These are phyloP conservation scores for Vigna hirtella DNA, from an alignment of 306 rosid species.

Conservation along the genomic window DNA sequence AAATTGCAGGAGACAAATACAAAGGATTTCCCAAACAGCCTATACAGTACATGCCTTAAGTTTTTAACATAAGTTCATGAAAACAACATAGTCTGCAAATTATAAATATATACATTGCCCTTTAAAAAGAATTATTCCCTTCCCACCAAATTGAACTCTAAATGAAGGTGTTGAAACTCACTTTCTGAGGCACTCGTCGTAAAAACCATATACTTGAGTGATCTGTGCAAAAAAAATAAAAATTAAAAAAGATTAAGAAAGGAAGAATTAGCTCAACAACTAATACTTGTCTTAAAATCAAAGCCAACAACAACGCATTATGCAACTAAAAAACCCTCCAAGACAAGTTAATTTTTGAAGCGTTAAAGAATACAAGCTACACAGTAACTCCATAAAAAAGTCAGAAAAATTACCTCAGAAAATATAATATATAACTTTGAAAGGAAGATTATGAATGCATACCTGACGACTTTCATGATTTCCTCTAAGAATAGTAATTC, in stretches of 20 bases:
- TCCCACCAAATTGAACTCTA: conserved; percentile 25
- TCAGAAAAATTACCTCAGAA: neutral
- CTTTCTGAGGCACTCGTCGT: conserved; percentile 92
- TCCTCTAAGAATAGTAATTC: conserved; percentile 98
- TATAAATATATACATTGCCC: neutral
- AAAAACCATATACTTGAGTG: conserved; percentile 95
- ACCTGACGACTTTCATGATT: conserved; percentile 99
- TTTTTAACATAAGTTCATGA: neutral
- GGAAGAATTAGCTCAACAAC: conserved; percentile 47
- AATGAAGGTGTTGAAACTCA: conserved; percentile 62
- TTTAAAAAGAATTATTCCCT: conserved; percentile 6
- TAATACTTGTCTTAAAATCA: conserved; percentile 16
- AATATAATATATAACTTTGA: conserved; percentile 10
- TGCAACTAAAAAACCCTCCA: conserved; percentile 14
- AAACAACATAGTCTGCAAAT: neutral
- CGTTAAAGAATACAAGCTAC: conserved; percentile 23
- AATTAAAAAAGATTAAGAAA: conserved; percentile 7
- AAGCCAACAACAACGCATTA: conserved; percentile 11
- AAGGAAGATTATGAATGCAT: conserved; percentile 23
- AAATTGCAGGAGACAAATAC: neutral
- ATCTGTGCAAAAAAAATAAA: conserved; percentile 58
- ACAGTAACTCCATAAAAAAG: conserved; percentile 1
- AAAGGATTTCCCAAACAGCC: conserved; percentile 1
- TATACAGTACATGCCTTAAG: neutral
- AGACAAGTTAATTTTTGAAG: neutral